Percentiles rank a stretch among this genome's conserved stretches.
These are phyloP conservation scores for Lipomyces lipofer DNA, from an alignment of 805 yeast species.

Conservation along the genomic window DNA sequence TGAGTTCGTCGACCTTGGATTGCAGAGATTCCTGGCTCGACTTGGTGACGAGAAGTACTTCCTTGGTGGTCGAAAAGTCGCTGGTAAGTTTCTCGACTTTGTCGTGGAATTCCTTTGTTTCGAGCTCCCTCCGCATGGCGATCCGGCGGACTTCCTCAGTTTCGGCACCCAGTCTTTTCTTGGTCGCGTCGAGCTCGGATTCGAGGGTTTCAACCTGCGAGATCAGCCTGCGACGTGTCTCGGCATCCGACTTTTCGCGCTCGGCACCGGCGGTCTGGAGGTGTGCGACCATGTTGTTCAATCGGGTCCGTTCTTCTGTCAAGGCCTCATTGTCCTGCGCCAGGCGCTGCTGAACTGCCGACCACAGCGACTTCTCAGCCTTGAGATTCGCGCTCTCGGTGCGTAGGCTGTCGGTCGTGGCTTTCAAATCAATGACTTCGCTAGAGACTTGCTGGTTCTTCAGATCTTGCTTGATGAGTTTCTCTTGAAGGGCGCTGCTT, in stretches of 20 bases:
- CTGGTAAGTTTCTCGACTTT: slow-evolving; percentile 57
- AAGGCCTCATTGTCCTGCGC: slow-evolving; percentile 54
- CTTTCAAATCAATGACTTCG: slow-evolving; percentile 56
- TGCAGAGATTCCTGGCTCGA: slow-evolving; percentile 45
- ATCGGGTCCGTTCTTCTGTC: slow-evolving; percentile 57
- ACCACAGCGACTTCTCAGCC: slow-evolving; percentile 57
- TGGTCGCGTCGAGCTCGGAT: slow-evolving; percentile 46
- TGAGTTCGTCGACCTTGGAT: slow-evolving; percentile 42
- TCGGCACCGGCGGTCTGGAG: slow-evolving; percentile 64
- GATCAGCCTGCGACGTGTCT: slow-evolving; percentile 51
- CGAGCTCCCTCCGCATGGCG: slow-evolving; percentile 57
- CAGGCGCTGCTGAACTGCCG: slow-evolving; percentile 51
- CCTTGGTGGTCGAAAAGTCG: slow-evolving; percentile 47
- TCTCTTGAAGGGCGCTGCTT: slow-evolving; percentile 46
- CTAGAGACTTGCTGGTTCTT: slow-evolving; percentile 52
- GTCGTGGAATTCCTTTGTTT: slow-evolving; percentile 56
- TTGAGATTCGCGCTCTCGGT: slow-evolving; percentile 50
- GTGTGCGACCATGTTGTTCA: slow-evolving; percentile 58
- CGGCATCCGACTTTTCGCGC: slow-evolving; percentile 54
- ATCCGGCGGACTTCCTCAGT: slow-evolving; percentile 54
- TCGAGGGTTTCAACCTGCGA: slow-evolving; percentile 54
- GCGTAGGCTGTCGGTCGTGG: slow-evolving; percentile 47
- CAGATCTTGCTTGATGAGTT: slow-evolving; percentile 49
- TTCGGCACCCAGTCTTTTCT: slow-evolving; percentile 50
- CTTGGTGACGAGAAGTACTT: slow-evolving; percentile 47